Evolutionary conservation across 805 yeast species (phyloP), one percentile per base, ranked within the genome.

Genomic region (Candida adriatica): DNA sequence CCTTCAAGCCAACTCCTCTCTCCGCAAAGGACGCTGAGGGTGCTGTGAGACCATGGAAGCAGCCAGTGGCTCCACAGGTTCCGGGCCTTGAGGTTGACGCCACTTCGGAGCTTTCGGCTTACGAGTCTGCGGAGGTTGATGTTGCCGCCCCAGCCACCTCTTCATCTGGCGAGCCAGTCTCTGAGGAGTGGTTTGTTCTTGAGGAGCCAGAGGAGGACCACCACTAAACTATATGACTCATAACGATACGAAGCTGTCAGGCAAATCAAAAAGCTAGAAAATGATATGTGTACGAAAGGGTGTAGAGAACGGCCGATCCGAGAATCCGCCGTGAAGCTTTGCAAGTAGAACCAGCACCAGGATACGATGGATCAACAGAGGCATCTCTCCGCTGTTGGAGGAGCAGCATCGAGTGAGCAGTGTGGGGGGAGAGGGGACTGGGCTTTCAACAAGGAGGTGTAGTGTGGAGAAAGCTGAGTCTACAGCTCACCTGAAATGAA

Each of bases 1-100:
- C 76, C 41, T 88, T 84, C 77, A 86, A 87, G 70, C 88, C 95
- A 56, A 73, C 79, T 38, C 76, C 86, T 39, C 56, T 79, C 34
- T 63, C 81, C 37, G 75, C 82, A 38, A 67, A 73, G 45, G 94
- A 83, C 47, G 79, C 90, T 41, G 86, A 78, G 52, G 72, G 75
- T 43, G 71, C 79, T 45, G 90, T 87, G 48, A 77, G 80, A 64
- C 75, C 82, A 49, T 92, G 95, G 92, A 61, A 68, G 40, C 65
- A 76, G 42, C 97, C 97, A 51, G 59, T 70, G 42, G 73, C 86
- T 47, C 94, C 97, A 49, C 59, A 73, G 45, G 59, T 67, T 28
- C 96, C 96, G 48, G 62, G 71, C 43, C 56, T 73, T 35, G 94
- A 85, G 59, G 74, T 73, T 38, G 74, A 74, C 49, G 73, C 78